Percentiles rank a stretch among this genome's conserved stretches.
phyloP scores from a whole-genome alignment of 148 eudicot species.

The Pouteria glomerata region DNA sequence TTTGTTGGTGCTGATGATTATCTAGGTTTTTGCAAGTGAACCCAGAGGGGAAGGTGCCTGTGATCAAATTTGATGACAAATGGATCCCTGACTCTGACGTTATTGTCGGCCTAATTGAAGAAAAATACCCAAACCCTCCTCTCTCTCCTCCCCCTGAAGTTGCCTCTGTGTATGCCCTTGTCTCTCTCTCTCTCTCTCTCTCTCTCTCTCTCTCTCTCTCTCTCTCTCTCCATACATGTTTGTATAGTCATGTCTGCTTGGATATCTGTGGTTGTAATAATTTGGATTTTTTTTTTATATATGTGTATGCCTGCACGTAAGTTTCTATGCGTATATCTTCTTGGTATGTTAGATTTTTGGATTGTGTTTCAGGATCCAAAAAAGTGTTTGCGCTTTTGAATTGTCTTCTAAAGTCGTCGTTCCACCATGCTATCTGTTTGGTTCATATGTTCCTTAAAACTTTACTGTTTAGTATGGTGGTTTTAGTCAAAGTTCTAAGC shows the following conservation, averaged over 20 bases:
- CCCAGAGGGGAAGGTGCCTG: conserved; percentile 77
- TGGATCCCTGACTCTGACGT: conserved; percentile 83
- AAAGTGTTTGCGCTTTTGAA: too few species aligned
- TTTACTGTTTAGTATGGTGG: not conserved
- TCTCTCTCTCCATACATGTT: too few species aligned
- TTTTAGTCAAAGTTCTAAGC: not conserved
- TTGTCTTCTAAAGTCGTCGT: not conserved
- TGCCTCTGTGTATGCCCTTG: conserved; percentile 51
- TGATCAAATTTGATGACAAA: conserved; percentile 63
- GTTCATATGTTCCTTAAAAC: too few species aligned
- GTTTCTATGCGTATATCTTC: not conserved
- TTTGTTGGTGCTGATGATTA: conserved; percentile 9
- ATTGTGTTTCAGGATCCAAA: not conserved
- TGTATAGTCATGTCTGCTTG: too few species aligned
- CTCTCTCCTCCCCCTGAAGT: conserved; percentile 53
- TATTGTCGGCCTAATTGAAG: conserved; percentile 62
- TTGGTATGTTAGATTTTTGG: not conserved
- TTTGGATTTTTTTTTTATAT: too few species aligned
- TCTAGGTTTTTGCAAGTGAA: conserved; percentile 61
- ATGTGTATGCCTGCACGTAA: not conserved
- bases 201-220: too few species aligned
- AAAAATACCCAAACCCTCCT: conserved; percentile 62
- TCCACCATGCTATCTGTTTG: too few species aligned
- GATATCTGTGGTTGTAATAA: too few species aligned
- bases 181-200: conserved; percentile 16